These are phyloP conservation scores for Neonectria neomacrospora DNA, from an alignment of 2,329 filamentous ascomycete genomes.

Conservation along the genomic window DNA sequence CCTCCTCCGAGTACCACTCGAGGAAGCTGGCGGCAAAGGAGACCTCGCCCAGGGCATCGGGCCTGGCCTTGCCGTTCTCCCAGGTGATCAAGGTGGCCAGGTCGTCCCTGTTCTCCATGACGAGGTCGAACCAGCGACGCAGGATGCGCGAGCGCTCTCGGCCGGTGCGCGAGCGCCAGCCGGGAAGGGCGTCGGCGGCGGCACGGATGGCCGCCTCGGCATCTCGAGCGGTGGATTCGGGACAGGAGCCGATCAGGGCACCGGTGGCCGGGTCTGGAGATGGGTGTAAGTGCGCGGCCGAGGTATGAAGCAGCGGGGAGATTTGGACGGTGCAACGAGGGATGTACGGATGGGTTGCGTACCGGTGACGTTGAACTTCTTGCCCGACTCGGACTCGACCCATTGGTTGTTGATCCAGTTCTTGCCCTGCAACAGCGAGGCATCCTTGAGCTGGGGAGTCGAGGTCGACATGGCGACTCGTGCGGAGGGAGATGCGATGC, in stretches of 20 bases:
- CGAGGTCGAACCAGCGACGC: conserved; percentile 70
- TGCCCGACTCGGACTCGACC: conserved; percentile 73
- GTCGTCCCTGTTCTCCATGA: conserved; percentile 71
- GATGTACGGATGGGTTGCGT: background rate
- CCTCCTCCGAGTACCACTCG: conserved; percentile 70
- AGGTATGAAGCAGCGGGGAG: background rate
- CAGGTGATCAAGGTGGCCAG: conserved; percentile 73
- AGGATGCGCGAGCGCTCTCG: conserved; percentile 68
- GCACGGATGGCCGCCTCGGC: conserved; percentile 74
- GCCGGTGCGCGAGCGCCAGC: conserved; percentile 66
- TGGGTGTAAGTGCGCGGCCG: background rate
- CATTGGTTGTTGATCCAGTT: conserved; percentile 79
- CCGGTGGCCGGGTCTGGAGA: conserved; percentile 71
- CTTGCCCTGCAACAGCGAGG: conserved; percentile 68
- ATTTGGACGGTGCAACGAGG: background rate
- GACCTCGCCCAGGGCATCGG: conserved; percentile 66
- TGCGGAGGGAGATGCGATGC: background rate
- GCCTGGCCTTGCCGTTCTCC: conserved; percentile 75
- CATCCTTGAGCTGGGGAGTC: conserved; percentile 60
- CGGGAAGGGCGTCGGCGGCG: conserved; percentile 69
- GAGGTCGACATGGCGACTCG: conserved; percentile 15
- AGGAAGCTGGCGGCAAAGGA: conserved; percentile 66
- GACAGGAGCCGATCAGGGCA: conserved; percentile 73
- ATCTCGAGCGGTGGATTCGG: conserved; percentile 74
- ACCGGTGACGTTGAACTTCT: conserved; percentile 73